A percentile compares a stretch with the other conserved stretches of the same genome.
Evolutionary conservation across 2,329 filamentous ascomycete genomes (phyloP).

Genomic region (Fusarium subtropicale): DNA sequence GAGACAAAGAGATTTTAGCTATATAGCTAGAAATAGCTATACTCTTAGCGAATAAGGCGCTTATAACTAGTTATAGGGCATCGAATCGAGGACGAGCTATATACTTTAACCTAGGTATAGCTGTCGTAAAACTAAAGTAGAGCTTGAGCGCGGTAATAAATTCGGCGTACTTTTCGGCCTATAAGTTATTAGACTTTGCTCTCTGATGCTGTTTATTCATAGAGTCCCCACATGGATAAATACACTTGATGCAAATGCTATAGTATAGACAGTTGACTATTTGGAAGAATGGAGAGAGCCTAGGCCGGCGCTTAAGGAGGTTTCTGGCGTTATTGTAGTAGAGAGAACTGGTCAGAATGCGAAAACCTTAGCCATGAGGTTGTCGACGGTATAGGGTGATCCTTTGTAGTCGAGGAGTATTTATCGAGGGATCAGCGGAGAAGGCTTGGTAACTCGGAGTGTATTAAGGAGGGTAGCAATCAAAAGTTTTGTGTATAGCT

Average conservation of each 20-base stretch:
- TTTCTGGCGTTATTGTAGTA: conserved; percentile 3
- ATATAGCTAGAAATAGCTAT: conserved; percentile 23
- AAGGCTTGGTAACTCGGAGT: conserved; percentile 1
- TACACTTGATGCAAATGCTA: conserved; percentile 20
- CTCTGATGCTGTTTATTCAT: conserved; percentile 12
- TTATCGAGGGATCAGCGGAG: neutral
- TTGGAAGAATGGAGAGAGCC: conserved; percentile 20
- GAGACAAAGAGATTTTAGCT: fast-evolving
- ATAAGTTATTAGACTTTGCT: conserved; percentile 4
- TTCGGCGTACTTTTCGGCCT: conserved; percentile 14
- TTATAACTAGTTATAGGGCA: neutral
- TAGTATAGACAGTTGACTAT: conserved; percentile 12
- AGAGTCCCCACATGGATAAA: conserved; percentile 22
- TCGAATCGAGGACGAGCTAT: neutral
- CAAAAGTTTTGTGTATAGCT: neutral
- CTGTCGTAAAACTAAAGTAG: conserved; percentile 15
- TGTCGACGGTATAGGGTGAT: neutral
- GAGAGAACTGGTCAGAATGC: neutral
- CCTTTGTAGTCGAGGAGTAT: neutral
- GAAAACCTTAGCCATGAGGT: neutral
- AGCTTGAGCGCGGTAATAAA: neutral
- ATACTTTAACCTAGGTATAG: neutral
- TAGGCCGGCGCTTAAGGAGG: neutral
- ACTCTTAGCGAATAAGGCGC: conserved; percentile 32
- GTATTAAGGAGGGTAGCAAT: neutral